phyloP scores from a whole-genome alignment of 2,329 filamentous ascomycete species.

The Fusarium sp. region DNA sequence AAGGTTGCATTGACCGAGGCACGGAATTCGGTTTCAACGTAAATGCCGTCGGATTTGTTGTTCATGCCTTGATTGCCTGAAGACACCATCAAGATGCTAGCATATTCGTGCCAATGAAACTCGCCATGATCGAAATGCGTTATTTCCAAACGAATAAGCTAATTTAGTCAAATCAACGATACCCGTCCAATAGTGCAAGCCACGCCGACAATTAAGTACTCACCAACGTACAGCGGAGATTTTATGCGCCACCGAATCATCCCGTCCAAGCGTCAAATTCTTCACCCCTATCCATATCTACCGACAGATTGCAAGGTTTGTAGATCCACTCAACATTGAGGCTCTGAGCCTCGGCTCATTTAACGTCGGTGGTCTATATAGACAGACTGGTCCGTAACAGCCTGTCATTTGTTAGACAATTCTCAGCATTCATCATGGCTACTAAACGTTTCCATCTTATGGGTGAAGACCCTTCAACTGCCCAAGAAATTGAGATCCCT shows the following conservation, averaged over 20 bases:
- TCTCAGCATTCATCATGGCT: constrained; percentile 46
- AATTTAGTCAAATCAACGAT: neutral
- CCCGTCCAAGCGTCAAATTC: constrained; percentile 15
- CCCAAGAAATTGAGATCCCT: constrained; percentile 54
- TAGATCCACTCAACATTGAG: constrained; percentile 6
- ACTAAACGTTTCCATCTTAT: constrained; percentile 56
- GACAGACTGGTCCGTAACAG: neutral
- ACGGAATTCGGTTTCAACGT: constrained; percentile 17
- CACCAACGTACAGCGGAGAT: constrained; percentile 11
- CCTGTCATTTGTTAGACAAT: constrained; percentile 1
- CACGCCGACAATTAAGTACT: neutral
- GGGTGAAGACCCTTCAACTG: constrained; percentile 53
- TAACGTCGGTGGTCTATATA: constrained; percentile 24
- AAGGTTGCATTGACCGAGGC: constrained; percentile 19
- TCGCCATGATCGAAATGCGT: neutral
- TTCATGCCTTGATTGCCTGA: neutral
- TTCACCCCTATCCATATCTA: constrained; percentile 20
- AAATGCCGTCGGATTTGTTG: neutral
- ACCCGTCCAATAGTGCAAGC: neutral
- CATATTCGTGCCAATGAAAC: neutral
- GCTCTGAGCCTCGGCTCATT: constrained; percentile 21
- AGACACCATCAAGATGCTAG: neutral
- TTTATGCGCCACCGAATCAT: constrained; percentile 20
- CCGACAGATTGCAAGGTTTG: constrained; percentile 21
- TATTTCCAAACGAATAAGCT: constrained; percentile 3